phyloP scores from a whole-genome alignment of 2,329 filamentous ascomycete genomes.

The Pyrenochaeta sp. region DNA sequence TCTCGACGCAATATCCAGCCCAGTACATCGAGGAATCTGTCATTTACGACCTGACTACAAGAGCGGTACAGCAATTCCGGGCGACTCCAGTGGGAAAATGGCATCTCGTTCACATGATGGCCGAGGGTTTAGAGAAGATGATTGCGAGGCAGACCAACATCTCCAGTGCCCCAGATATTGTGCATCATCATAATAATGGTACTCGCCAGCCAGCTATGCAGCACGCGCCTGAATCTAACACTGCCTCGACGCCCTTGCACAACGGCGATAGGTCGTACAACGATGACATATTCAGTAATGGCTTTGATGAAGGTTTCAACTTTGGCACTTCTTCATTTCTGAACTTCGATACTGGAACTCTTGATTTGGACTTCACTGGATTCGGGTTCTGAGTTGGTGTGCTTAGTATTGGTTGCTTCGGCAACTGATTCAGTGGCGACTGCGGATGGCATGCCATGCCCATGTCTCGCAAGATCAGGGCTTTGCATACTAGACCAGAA shows the following conservation, averaged over 20 bases:
- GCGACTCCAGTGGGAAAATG: constrained; percentile 54
- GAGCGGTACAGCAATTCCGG: constrained; percentile 53
- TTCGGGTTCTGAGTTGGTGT: constrained; percentile 23
- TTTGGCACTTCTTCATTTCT: constrained; percentile 34
- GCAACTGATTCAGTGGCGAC: no score
- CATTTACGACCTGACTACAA: constrained; percentile 51
- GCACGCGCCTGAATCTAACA: constrained; percentile 14
- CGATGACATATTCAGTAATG: constrained; percentile 17
- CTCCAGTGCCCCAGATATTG: constrained; percentile 7
- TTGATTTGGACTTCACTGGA: constrained; percentile 33
- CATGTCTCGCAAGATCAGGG: no score
- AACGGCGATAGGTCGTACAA: constrained; percentile 11
- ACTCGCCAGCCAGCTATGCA: constrained; percentile 13
- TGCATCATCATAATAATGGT: constrained; percentile 6
- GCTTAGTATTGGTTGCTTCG: no score
- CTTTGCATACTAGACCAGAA: no score
- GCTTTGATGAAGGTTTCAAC: constrained; percentile 36
- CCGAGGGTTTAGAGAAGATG: constrained; percentile 56
- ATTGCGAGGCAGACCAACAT: constrained; percentile 23
- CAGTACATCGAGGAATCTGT: constrained; percentile 50
- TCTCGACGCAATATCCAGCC: constrained; percentile 54
- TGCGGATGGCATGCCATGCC: no score
- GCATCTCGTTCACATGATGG: constrained; percentile 59
- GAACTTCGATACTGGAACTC: constrained; percentile 36
- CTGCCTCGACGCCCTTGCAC: constrained; percentile 7